phyloP scores from a whole-genome alignment of 2,329 filamentous ascomycete species.

The Colletotrichum navitas region DNA sequence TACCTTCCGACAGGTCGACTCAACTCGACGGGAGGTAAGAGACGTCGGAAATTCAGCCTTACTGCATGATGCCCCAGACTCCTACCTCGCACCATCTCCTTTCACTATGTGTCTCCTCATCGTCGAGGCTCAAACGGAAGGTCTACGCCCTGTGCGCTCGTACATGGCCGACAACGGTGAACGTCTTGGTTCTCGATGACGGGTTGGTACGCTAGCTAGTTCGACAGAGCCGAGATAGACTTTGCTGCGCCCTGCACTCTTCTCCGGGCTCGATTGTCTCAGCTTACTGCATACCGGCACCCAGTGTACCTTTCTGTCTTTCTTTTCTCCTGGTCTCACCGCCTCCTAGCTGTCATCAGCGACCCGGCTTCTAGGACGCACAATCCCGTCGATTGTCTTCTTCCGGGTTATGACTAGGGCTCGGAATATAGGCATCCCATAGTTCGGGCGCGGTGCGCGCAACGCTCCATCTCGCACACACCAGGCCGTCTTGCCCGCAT shows the following conservation, averaged over 20 bases:
- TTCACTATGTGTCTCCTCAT: background rate
- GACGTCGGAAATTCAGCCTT: conserved; percentile 21
- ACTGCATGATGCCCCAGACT: conserved; percentile 14
- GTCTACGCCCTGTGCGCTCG: background rate
- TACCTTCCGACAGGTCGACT: background rate
- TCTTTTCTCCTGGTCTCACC: conserved; percentile 5
- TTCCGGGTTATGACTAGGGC: conserved; percentile 1
- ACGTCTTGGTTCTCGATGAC: background rate
- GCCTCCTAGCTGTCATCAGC: conserved; percentile 1
- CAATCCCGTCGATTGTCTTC: conserved; percentile 8
- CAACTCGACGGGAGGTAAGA: background rate
- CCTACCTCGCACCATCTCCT: background rate
- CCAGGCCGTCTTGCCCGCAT: background rate
- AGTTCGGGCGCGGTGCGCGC: conserved; percentile 12
- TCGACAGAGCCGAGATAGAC: conserved; percentile 10
- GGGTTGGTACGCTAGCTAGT: background rate
- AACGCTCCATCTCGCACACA: background rate
- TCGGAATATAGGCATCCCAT: conserved; percentile 2
- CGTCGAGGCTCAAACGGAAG: background rate
- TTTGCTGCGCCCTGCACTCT: conserved; percentile 21
- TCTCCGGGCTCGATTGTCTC: conserved; percentile 8
- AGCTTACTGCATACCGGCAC: conserved; percentile 1
- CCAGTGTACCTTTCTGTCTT: background rate
- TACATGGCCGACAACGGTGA: background rate
- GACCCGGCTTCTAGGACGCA: conserved; percentile 39